Evolutionary conservation across 306 rosid species (phyloP).

Genomic region (Inga leiocalycina): DNA sequence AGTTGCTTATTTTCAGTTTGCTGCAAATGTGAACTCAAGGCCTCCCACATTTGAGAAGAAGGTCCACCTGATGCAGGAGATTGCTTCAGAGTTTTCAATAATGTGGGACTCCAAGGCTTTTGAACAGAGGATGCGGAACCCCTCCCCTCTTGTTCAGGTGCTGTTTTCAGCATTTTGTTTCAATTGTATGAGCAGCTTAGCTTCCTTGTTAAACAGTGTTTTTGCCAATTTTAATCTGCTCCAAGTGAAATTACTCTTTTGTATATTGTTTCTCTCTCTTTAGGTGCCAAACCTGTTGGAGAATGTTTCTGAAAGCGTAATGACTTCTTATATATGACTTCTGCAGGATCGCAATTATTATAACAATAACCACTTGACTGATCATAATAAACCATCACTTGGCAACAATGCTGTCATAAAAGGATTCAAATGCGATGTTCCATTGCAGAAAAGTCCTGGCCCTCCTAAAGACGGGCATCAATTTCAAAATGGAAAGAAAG

Average conservation of each 20-base stretch:
- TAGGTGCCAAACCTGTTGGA: conserved; percentile 10
- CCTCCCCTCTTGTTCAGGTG: conserved; percentile 62
- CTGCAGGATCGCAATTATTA: conserved; percentile 62
- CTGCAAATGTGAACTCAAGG: conserved; percentile 65
- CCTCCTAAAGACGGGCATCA: conserved; percentile 40
- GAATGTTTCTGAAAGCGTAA: conserved; percentile 14
- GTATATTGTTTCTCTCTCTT: conserved; percentile 6
- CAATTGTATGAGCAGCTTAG: conserved; percentile 14
- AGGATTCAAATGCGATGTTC: conserved; percentile 48
- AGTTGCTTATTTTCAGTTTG: conserved; percentile 61
- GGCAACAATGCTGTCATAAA: conserved; percentile 46
- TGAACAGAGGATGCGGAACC: conserved; percentile 73
- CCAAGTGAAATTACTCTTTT: not conserved
- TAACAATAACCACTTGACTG: conserved; percentile 37
- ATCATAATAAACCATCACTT: conserved; percentile 35
- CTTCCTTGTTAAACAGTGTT: not conserved
- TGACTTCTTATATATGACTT: conserved; percentile 28
- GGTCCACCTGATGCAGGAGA: conserved; percentile 71
- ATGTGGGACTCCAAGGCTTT: conserved; percentile 83
- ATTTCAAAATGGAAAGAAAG: conserved; percentile 47
- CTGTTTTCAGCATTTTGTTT: conserved; percentile 24
- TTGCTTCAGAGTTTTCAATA: conserved; percentile 79
- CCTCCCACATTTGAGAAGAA: conserved; percentile 73
- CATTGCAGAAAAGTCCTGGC: conserved; percentile 35
- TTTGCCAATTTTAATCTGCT: not conserved